Percentiles rank a stretch among this genome's conserved stretches.
These are phyloP conservation scores for Ligustrum vulgare DNA, from an alignment of 257 asterid genomes.

Conservation along the genomic window DNA sequence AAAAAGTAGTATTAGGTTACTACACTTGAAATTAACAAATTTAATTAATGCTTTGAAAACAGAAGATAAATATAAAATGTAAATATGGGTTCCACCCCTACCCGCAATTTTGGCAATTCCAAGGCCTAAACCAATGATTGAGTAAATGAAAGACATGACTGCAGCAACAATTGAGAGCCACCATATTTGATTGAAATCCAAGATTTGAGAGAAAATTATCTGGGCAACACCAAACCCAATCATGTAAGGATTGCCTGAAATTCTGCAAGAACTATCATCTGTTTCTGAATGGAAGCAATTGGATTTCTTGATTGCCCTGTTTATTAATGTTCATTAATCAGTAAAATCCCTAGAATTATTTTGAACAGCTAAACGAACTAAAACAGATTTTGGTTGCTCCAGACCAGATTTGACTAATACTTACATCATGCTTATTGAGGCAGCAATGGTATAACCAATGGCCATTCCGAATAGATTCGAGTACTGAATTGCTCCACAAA, in stretches of 20 bases:
- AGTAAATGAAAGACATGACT: conserved; percentile 53
- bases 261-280: conserved; percentile 34
- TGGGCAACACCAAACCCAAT: conserved; percentile 44
- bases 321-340: not conserved
- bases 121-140: conserved; percentile 50
- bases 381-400: too few species aligned
- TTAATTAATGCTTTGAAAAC: not conserved
- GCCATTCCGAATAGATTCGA: conserved; percentile 88
- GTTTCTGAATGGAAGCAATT: conserved; percentile 45
- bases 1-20: not conserved
- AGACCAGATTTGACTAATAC: not conserved
- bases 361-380: not conserved
- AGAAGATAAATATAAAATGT: not conserved
- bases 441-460: conserved; percentile 84
- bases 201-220: conserved; percentile 50
- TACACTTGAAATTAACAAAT: not conserved
- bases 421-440: conserved; percentile 73
- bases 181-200: conserved; percentile 51
- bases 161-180: conserved; percentile 61
- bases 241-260: conserved; percentile 52
- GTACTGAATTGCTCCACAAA: conserved; percentile 90
- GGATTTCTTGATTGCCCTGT: conserved; percentile 43
- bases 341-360: not conserved
- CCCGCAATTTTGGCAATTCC: conserved; percentile 58
- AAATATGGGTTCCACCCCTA: not conserved